Evolutionary conservation across 495 filamentous ascomycete species (phyloP), one percentile per base, ranked within the genome.

Genomic region (Podospora comata): DNA sequence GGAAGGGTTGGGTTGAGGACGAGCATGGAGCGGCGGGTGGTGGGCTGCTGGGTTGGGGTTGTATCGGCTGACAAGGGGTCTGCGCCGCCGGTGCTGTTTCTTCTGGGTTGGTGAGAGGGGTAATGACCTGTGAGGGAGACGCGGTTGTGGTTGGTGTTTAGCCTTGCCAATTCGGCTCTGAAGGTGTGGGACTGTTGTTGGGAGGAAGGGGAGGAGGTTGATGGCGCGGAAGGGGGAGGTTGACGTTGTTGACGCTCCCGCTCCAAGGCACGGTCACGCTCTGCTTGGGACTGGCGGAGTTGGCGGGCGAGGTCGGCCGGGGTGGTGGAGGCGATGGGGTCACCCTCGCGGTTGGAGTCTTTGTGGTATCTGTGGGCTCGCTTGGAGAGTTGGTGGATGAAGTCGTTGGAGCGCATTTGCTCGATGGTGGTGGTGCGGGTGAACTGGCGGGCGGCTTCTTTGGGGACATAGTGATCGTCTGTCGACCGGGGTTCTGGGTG

Each of bases 391-490:
- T 72, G 68, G 65, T 74, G 75, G 7, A 74, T 67, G 18, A 74
- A 71, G 44, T 77, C 65, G 62, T 68, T 68, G 28, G 75, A 68
- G 30, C 75, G 76, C 76, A 81, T 81, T 44, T 70, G 53, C 23
- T 78, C 75, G 6, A 75, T 73, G 0, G 83, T 85, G 11, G 82
- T 78, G 5, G 84, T 85, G 19, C 80, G 72, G 23, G 78, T 74
- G 67, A 86, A 87, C 60, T 84, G 79, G 6, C 78, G 69, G 6
- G 85, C 83, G 5, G 84, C 83, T 55, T 82, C 75, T 19, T 75
- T 76, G 32, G 84, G 83, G 11, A 84, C 73, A 65, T 85, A 77
- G 61, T 70, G 75, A 56, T 76, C 71, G 13, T 69, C 64, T 15
- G 60, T 13, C 16, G 73, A 76, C 26, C 76, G 70, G 26, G 60